Conservation (phyloP, 345 rosid species). For the Populus tremula region DNA sequence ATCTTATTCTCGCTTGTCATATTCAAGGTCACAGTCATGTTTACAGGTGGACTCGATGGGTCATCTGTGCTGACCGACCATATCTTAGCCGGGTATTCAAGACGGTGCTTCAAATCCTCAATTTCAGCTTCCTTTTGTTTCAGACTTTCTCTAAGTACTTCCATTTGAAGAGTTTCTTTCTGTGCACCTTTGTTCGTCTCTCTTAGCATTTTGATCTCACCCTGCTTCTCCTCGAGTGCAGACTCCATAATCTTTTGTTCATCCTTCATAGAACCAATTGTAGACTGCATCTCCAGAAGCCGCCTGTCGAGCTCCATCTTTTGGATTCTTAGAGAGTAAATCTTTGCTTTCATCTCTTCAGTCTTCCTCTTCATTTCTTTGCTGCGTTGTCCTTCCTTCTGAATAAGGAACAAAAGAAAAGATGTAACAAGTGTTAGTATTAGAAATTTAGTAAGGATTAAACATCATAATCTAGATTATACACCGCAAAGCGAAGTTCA, state of each 20-base stretch:
- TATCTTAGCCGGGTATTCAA: constrained; percentile 23
- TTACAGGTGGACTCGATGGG: constrained; percentile 17
- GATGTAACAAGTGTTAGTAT: neutral
- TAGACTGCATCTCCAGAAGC: constrained; percentile 50
- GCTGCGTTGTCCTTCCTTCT: constrained; percentile 50
- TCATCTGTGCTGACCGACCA: constrained; percentile 34
- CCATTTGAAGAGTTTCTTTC: constrained; percentile 21
- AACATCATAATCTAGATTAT: neutral
- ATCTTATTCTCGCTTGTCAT: constrained; percentile 7
- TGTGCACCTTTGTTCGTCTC: constrained; percentile 17
- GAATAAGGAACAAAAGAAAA: constrained; percentile 7
- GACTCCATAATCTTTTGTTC: constrained; percentile 47
- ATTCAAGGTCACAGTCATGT: constrained; percentile 13
- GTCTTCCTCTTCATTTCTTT: constrained; percentile 41
- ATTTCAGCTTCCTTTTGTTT: constrained; percentile 53
- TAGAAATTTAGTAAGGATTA: neutral
- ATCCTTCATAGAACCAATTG: constrained; percentile 51
- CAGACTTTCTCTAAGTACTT: constrained; percentile 37
- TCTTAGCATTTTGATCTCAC: constrained; percentile 38
- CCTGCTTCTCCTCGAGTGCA: constrained; percentile 44
- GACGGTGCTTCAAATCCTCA: constrained; percentile 40
- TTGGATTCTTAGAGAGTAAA: constrained; percentile 37
- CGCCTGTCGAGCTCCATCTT: constrained; percentile 52
- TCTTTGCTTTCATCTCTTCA: constrained; percentile 45
- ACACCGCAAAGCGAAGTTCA: neutral